Evolutionary conservation across 2,329 filamentous ascomycete species (phyloP), one percentile per base, ranked within the genome.

Genomic region (Cryoendolithus antarcticus): DNA sequence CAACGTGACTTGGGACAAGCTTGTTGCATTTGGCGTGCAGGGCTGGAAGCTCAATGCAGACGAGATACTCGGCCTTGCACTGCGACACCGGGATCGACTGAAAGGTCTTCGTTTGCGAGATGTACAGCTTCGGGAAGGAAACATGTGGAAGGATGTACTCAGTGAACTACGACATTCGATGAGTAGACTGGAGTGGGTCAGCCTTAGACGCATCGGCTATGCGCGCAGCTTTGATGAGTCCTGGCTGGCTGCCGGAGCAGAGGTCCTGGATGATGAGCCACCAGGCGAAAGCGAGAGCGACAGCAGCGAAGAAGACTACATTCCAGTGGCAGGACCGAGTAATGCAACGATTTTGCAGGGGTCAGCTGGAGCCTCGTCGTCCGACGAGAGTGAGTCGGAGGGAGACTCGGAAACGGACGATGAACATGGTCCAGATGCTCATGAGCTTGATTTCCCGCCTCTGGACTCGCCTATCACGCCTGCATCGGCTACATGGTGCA

Each of bases 21-120:
- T 82, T 4, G 66, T 74, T 27, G 74, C 75, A 2, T 72, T 82
- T 40, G 77, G 77, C 2, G 70, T 82, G 13, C 75, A 80, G 46
- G 70, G 73, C 9, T 82, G 78, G 78, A 67, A 68, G 32, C 58
- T 82, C 3, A 61, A 71, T 33, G 68, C 71, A 1, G 64, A 71
- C 1, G 78, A 82, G 50, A 74, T 82, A 36, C 72, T 77, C 34
- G 59, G 58, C 0, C 58, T 82, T 4, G 65, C 72, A 2, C 61
- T 65, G 21, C 67, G 75, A 30, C 75, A 82, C 49, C 62, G 65
- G 35, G 62, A 67, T 8, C 71, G 66, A 19, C 58, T 82, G 3
- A 70, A 70, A 31, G 75, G 76, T 3, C 58, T 82, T 12, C 64
- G 77, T 12, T 56, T 82, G 13, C 62, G 72, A 38, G 70, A 75